These are phyloP conservation scores for Diaporthe citriasiana DNA, from an alignment of 2,329 filamentous ascomycete species.

Conservation along the genomic window DNA sequence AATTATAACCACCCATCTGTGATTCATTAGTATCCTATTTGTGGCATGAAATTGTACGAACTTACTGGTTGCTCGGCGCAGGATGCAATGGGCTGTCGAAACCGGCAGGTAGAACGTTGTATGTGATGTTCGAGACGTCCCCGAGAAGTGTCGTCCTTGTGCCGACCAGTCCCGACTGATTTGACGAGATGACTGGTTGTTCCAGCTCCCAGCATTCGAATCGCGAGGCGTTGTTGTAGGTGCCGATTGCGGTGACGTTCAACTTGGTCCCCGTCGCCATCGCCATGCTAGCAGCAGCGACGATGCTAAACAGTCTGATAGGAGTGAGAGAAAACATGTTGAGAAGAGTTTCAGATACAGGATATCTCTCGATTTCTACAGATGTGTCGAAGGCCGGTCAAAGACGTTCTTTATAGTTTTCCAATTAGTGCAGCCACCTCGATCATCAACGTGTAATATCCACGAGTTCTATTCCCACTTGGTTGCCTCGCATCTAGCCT, in stretches of 20 bases:
- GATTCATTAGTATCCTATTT: not conserved
- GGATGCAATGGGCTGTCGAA: not conserved
- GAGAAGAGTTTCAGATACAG: not conserved
- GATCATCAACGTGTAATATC: not conserved
- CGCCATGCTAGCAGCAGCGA: not conserved
- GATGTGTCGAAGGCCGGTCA: not conserved
- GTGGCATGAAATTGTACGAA: not conserved
- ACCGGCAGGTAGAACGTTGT: not conserved
- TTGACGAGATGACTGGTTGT: not conserved
- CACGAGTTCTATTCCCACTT: not conserved
- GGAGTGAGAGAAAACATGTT: not conserved
- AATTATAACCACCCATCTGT: not conserved
- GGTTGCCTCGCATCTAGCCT: not conserved
- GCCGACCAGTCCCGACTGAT: not conserved
- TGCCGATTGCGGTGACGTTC: not conserved
- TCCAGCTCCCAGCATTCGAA: slow-evolving; percentile 2
- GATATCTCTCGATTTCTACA: not conserved
- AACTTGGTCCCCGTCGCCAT: slow-evolving; percentile 1
- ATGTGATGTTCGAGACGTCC: not conserved
- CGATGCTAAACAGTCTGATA: not conserved
- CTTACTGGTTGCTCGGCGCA: not conserved
- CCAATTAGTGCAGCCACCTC: not conserved
- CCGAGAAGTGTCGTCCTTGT: not conserved
- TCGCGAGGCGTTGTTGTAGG: not conserved
- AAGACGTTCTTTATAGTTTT: not conserved